A percentile compares a stretch with the other conserved stretches of the same genome.
phyloP scores from a whole-genome alignment of 78 protist genomes.

The Guillardia theta region DNA sequence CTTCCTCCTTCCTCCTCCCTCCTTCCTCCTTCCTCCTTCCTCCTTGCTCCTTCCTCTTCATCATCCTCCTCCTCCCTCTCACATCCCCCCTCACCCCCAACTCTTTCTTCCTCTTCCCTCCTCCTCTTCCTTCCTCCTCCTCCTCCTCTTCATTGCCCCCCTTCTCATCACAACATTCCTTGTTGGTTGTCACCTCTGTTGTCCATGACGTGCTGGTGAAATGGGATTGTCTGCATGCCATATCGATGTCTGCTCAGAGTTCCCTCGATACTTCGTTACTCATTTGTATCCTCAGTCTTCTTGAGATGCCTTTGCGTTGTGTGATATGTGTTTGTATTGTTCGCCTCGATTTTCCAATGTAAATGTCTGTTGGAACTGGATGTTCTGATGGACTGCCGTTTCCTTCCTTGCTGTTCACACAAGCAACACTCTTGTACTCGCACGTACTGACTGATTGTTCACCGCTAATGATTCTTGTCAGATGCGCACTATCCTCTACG shows the following conservation, averaged over 20 bases:
- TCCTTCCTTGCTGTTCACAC: too few relatives aligned
- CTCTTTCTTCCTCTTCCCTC: background rate
- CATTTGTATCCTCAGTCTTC: too few relatives aligned
- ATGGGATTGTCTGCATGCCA: background rate
- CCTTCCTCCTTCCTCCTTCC: background rate
- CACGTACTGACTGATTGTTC: too few relatives aligned
- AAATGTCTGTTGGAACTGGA: too few relatives aligned
- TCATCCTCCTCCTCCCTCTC: background rate
- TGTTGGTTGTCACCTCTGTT: background rate
- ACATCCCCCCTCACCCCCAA: background rate
- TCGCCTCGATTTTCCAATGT: too few relatives aligned
- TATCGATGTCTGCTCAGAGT: background rate
- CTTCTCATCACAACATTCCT: too few relatives aligned
- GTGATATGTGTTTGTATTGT: too few relatives aligned
- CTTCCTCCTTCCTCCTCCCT: background rate
- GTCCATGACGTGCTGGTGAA: background rate
- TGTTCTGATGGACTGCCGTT: too few relatives aligned
- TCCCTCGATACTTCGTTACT: background rate
- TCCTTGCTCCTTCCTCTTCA: background rate
- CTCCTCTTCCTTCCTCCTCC: background rate
- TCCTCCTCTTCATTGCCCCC: background rate
- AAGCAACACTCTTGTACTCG: too few relatives aligned
- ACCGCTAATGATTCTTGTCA: too few relatives aligned
- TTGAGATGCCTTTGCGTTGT: too few relatives aligned
- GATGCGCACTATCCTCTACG: constrained; percentile 29